These are phyloP conservation scores for Micromonas pusilla DNA, from an alignment of 139 green algal species.

Conservation along the genomic window DNA sequence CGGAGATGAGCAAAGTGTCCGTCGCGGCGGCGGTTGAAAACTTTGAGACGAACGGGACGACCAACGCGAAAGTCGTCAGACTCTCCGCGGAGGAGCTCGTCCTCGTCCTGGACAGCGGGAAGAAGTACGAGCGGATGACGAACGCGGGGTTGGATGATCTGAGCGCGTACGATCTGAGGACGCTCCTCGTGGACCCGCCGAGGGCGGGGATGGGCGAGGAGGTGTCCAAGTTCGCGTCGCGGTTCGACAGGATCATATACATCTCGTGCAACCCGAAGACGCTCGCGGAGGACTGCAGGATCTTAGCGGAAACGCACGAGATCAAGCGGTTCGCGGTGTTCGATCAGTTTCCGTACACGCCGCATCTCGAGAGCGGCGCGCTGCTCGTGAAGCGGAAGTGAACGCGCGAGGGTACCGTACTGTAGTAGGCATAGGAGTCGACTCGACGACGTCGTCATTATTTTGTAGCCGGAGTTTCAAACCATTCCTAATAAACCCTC, in stretches of 20 bases:
- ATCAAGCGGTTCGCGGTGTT: conserved; percentile 76
- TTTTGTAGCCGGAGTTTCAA: too few species aligned
- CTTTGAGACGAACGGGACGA: conserved; percentile 37
- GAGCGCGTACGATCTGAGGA: conserved; percentile 30
- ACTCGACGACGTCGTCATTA: too few species aligned
- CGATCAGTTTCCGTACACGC: conserved; percentile 90
- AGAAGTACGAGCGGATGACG: conserved; percentile 27
- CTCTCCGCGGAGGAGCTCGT: conserved; percentile 79
- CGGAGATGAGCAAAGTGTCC: conserved; percentile 32
- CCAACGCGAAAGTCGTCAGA: conserved; percentile 61
- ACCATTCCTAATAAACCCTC: not conserved
- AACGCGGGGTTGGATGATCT: conserved; percentile 10
- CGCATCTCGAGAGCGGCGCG: conserved; percentile 53
- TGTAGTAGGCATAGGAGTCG: too few species aligned
- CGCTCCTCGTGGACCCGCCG: conserved; percentile 38
- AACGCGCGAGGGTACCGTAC: too few species aligned
- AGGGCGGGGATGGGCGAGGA: conserved; percentile 34
- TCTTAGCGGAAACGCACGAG: conserved; percentile 45
- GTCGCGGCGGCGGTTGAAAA: conserved; percentile 66
- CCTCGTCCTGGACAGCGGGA: conserved; percentile 50
- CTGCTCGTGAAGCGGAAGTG: not conserved
- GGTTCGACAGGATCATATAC: conserved; percentile 82
- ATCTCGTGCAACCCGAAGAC: conserved; percentile 89
- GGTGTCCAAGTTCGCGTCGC: conserved; percentile 45
- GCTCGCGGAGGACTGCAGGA: conserved; percentile 52